Evolutionary conservation across 306 rosid genomes (phyloP).

Genomic region (Pueraria montana): DNA sequence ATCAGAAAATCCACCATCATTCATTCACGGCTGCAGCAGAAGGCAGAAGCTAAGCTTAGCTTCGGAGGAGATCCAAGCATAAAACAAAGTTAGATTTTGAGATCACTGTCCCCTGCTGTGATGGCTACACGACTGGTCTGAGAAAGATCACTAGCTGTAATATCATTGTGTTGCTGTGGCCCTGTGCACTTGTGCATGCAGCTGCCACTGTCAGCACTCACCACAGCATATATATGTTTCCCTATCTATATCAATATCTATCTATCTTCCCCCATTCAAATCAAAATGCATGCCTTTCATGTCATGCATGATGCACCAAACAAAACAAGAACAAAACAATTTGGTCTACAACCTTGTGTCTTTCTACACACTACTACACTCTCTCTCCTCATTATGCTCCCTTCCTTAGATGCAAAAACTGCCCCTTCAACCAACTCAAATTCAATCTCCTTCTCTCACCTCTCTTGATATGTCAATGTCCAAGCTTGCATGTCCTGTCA

Average conservation of each 20-base stretch:
- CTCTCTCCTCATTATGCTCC: conserved; percentile 46
- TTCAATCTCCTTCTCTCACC: conserved; percentile 30
- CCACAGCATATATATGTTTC: conserved; percentile 43
- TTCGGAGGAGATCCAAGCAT: conserved; percentile 16
- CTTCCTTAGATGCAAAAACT: conserved; percentile 44
- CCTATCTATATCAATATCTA: conserved; percentile 11
- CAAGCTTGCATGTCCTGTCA: conserved; percentile 65
- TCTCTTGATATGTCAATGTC: conserved; percentile 71
- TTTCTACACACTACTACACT: background rate
- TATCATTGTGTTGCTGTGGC: conserved; percentile 4
- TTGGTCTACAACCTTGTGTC: conserved; percentile 23
- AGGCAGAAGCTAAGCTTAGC: background rate
- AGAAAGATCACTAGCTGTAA: conserved; percentile 50
- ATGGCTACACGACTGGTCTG: conserved; percentile 59
- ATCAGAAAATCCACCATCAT: conserved; percentile 47
- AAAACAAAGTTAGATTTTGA: conserved; percentile 53
- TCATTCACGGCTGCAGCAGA: background rate
- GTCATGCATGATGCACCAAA: conserved; percentile 39
- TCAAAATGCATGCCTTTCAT: conserved; percentile 4
- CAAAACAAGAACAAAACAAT: background rate
- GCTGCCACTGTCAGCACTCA: conserved; percentile 25
- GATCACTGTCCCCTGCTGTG: conserved; percentile 51
- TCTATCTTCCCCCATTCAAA: background rate
- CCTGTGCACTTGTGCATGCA: conserved; percentile 6
- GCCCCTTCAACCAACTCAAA: conserved; percentile 16